phyloP scores from a whole-genome alignment of 2,329 filamentous ascomycete genomes.

The Talaromyces albobiverticillius region DNA sequence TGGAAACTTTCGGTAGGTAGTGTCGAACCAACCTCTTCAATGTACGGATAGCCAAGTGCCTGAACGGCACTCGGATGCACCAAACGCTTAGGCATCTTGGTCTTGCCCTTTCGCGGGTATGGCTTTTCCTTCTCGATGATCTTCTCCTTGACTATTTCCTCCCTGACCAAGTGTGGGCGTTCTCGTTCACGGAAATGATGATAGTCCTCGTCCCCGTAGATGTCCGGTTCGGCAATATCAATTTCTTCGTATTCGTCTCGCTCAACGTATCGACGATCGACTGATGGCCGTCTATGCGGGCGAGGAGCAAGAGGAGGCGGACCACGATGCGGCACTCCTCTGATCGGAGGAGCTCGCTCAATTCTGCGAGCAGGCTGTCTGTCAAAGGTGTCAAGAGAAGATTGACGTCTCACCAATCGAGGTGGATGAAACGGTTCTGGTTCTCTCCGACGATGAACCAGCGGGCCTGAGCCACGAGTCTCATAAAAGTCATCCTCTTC shows the following conservation, averaged over 20 bases:
- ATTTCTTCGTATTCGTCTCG: conserved; percentile 64
- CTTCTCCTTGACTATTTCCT: conserved; percentile 28
- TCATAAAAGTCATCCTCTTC: conserved; percentile 43
- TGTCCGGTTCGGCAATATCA: conserved; percentile 63
- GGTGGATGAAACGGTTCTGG: conserved; percentile 59
- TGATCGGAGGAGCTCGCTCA: conserved; percentile 39
- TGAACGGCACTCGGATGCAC: conserved; percentile 78
- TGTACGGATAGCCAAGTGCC: conserved; percentile 80
- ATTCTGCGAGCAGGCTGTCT: conserved; percentile 62
- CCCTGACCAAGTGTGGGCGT: conserved; percentile 37
- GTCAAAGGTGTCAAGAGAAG: conserved; percentile 87
- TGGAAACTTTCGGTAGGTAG: no score
- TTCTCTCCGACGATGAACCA: conserved; percentile 56
- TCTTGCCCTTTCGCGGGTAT: conserved; percentile 83
- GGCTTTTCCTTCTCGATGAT: conserved; percentile 43
- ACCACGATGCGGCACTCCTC: conserved; percentile 26
- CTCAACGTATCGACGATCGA: conserved; percentile 57
- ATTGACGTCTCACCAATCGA: conserved; percentile 72
- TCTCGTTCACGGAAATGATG: conserved; percentile 61
- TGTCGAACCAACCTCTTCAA: conserved; percentile 87
- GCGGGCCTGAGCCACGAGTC: conserved; percentile 40
- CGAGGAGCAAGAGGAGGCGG: conserved; percentile 10
- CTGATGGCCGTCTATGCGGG: conserved; percentile 45
- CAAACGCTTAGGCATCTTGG: conserved; percentile 75
- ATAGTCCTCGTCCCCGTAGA: conserved; percentile 70